Conservation (phyloP, 306 rosid species). For the Spatholobus suberectus region DNA sequence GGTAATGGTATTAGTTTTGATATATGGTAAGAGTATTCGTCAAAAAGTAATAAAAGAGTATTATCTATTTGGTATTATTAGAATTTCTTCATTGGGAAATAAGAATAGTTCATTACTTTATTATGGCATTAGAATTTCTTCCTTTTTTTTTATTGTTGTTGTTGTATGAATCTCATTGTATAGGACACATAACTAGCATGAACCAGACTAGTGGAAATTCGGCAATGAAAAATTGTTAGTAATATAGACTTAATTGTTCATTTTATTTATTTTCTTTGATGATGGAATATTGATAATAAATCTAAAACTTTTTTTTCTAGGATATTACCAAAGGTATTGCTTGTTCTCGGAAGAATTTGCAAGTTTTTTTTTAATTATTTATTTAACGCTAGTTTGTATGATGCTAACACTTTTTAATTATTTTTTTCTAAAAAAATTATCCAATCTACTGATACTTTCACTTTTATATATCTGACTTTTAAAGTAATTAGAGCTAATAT, state of each 20-base stretch:
- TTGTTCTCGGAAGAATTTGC: background rate
- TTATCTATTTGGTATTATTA: too few relatives aligned
- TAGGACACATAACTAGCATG: conserved; percentile 72
- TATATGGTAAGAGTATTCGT: too few relatives aligned
- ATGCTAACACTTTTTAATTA: background rate
- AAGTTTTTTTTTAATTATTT: background rate
- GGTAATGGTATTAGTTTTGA: too few relatives aligned
- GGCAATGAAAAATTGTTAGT: conserved; percentile 76
- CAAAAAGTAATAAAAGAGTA: too few relatives aligned
- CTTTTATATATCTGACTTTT: too few relatives aligned
- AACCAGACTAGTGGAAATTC: conserved; percentile 87
- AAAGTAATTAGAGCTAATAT: too few relatives aligned
- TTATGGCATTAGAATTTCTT: background rate
- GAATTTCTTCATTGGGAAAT: too few relatives aligned
- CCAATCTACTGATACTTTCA: background rate
- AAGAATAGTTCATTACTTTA: conserved; percentile 22
- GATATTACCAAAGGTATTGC: too few relatives aligned
- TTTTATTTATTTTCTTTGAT: background rate
- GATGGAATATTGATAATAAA: background rate
- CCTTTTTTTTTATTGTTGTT: too few relatives aligned
- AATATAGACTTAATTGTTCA: background rate
- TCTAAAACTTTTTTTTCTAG: conserved; percentile 2
- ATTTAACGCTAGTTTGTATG: too few relatives aligned
- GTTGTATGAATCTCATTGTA: conserved; percentile 34
- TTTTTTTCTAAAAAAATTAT: background rate